These are phyloP conservation scores for Saccharum hybrid DNA, from an alignment of 202 grass and related monocot species.

Conservation along the genomic window DNA sequence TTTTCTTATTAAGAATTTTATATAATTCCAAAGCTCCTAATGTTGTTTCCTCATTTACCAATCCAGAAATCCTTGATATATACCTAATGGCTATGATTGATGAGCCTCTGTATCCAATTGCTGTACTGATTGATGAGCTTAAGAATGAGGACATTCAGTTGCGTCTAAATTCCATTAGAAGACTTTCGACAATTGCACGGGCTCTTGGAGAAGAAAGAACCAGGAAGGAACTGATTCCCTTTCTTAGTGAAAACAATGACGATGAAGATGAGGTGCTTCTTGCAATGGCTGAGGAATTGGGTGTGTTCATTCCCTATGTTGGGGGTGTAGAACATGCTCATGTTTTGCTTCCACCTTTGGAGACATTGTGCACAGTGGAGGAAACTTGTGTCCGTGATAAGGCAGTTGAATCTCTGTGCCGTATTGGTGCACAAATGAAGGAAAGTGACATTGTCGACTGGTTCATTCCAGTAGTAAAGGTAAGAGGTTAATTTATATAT, in stretches of 20 bases:
- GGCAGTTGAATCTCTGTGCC: constrained; percentile 87
- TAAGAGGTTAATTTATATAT: constrained; percentile 16
- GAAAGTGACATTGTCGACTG: constrained; percentile 85
- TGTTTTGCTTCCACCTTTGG: constrained; percentile 81
- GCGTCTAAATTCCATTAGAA: constrained; percentile 93
- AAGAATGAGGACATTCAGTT: constrained; percentile 99
- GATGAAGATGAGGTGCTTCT: constrained; percentile 99
- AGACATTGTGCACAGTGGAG: constrained; percentile 87
- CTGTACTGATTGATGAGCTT: constrained; percentile 91
- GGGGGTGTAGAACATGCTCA: constrained; percentile 90
- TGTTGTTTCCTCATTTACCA: constrained; percentile 32
- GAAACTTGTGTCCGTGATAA: constrained; percentile 98
- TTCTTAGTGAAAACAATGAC: constrained; percentile 97
- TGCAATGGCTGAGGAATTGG: constrained; percentile 96
- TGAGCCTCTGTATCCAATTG: constrained; percentile 93
- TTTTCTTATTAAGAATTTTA: background rate
- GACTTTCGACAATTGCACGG: constrained; percentile 89
- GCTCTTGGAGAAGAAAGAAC: constrained; percentile 96
- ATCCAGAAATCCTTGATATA: constrained; percentile 5
- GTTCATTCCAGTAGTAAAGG: constrained; percentile 82
- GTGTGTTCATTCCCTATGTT: constrained; percentile 95
- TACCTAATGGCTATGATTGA: constrained; percentile 74
- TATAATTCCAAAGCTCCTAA: background rate
- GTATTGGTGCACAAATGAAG: constrained; percentile 94
- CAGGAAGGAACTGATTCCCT: constrained; percentile 91